A percentile compares a stretch with the other conserved stretches of the same genome.
These are phyloP conservation scores for Curvularia sp. DNA, from an alignment of 2,329 filamentous ascomycete species.

Conservation along the genomic window DNA sequence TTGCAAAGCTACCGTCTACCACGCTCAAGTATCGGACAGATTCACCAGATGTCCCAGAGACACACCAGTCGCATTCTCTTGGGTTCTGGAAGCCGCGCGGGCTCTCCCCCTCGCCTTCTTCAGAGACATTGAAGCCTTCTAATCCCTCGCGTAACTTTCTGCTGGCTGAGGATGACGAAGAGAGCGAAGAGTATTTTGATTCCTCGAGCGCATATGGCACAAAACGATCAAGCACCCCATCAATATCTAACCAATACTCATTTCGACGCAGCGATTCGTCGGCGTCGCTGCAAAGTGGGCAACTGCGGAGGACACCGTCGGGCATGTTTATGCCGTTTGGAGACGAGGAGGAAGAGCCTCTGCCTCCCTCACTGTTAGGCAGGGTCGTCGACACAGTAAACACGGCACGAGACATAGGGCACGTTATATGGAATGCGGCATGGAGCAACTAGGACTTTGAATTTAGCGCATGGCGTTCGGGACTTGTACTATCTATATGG, in stretches of 20 bases:
- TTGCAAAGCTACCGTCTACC: constrained; percentile 85
- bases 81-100: constrained; percentile 56
- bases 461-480: constrained; percentile 37
- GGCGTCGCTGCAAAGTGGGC: constrained; percentile 47
- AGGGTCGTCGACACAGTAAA: constrained; percentile 81
- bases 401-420: constrained; percentile 68
- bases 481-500: constrained; percentile 30
- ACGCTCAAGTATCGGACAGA: constrained; percentile 85
- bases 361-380: constrained; percentile 71
- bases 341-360: constrained; percentile 70
- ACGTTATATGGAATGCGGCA: constrained; percentile 72
- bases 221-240: constrained; percentile 47
- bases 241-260: constrained; percentile 39
- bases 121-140: constrained; percentile 79
- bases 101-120: constrained; percentile 77
- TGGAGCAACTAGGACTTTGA: constrained; percentile 58
- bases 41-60: constrained; percentile 70
- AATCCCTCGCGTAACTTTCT: constrained; percentile 71
- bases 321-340: constrained; percentile 93
- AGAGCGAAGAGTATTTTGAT: constrained; percentile 56
- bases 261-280: constrained; percentile 27
- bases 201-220: constrained; percentile 48
- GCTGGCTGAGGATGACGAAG: constrained; percentile 64
- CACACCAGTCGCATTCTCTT: constrained; percentile 54
- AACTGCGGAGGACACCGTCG: constrained; percentile 79